Conservation (phyloP, 805 yeast genomes). For the Ascoidea rubescens region DNA sequence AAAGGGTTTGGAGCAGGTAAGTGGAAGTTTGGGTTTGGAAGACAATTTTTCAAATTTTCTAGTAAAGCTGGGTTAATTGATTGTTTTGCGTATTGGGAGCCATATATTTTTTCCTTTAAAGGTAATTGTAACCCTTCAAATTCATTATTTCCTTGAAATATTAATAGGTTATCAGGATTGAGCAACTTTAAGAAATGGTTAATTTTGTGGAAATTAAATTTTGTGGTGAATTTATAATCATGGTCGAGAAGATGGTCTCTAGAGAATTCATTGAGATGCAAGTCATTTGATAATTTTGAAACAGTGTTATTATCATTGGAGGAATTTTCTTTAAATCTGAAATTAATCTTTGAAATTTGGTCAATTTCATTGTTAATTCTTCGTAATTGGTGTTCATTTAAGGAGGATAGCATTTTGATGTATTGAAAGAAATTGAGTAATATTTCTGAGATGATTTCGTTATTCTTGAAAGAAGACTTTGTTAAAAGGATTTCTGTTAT, state of each 20-base stretch:
- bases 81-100: slow-evolving; percentile 55
- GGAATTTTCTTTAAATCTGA: slow-evolving; percentile 69
- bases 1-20: slow-evolving; percentile 70
- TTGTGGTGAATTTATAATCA: slow-evolving; percentile 18
- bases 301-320: slow-evolving; percentile 55
- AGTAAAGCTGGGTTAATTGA: slow-evolving; percentile 28
- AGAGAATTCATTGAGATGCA: slow-evolving; percentile 25
- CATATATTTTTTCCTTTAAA: slow-evolving; percentile 73
- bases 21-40: slow-evolving; percentile 25
- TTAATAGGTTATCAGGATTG: slow-evolving; percentile 45
- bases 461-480: slow-evolving; percentile 66
- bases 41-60: slow-evolving; percentile 18
- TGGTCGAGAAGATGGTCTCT: slow-evolving; percentile 2
- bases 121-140: slow-evolving; percentile 33
- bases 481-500: slow-evolving; percentile 33
- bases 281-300: slow-evolving; percentile 43
- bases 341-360: slow-evolving; percentile 52
- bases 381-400: slow-evolving; percentile 48
- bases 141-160: slow-evolving; percentile 37
- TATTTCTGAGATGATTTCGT: slow-evolving; percentile 47
- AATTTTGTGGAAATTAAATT: slow-evolving; percentile 44
- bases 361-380: slow-evolving; percentile 69
- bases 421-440: slow-evolving; percentile 55
- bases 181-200: slow-evolving; percentile 33
- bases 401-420: slow-evolving; percentile 31